Conservation (phyloP, 768 basidiomycete genomes). For the Tulasnella sp. region DNA sequence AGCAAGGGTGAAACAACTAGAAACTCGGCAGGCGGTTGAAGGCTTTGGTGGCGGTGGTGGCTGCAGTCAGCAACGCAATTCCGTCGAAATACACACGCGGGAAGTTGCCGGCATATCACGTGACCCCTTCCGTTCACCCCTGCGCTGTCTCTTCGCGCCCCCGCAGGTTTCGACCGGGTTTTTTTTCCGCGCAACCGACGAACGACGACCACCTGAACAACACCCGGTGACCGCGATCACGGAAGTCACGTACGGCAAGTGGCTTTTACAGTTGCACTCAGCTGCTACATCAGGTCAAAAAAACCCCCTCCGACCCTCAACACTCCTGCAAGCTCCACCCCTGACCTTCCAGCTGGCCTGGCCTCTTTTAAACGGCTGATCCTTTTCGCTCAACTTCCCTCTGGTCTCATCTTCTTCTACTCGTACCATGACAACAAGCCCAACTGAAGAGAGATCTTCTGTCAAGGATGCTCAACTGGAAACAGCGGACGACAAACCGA, state of each 20-base stretch:
- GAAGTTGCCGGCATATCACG: neutral
- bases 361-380: neutral
- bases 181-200: neutral
- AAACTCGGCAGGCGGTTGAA: neutral
- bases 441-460: neutral
- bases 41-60: neutral
- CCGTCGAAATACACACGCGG: neutral
- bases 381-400: neutral
- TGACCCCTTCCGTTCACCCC: neutral
- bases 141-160: neutral
- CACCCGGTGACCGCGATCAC: neutral
- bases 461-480: neutral
- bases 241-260: neutral
- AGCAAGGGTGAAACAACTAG: neutral
- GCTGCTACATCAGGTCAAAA: too few species aligned
- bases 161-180: neutral
- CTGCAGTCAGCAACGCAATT: neutral
- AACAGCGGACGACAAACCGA: neutral
- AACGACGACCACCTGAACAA: neutral
- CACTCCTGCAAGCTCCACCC: neutral
- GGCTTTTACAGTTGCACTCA: neutral
- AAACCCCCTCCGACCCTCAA: too few species aligned
- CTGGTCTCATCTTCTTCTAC: neutral
- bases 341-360: neutral
- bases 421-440: neutral